Percentiles rank a stretch among this genome's conserved stretches.
These are phyloP conservation scores for Populus deltoides DNA, from an alignment of 345 rosid genomes.

Conservation along the genomic window DNA sequence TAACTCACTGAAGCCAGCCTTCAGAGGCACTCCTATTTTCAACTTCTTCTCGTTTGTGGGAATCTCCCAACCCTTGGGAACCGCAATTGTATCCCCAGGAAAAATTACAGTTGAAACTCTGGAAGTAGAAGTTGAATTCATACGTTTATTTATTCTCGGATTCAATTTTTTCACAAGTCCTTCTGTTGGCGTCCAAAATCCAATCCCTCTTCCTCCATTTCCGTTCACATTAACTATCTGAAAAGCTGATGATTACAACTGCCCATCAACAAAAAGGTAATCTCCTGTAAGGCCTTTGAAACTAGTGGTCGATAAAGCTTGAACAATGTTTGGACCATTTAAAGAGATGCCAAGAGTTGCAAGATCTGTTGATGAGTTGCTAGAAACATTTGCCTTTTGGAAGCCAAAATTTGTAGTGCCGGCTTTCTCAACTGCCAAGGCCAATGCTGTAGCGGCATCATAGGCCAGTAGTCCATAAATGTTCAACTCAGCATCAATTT, in stretches of 20 bases:
- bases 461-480: slow-evolving; percentile 36
- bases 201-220: slow-evolving; percentile 16
- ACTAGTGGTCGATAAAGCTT: slow-evolving; percentile 8
- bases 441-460: slow-evolving; percentile 41
- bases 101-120: slow-evolving; percentile 13
- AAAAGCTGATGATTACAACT: slow-evolving; percentile 25
- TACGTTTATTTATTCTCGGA: not conserved
- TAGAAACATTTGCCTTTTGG: not conserved
- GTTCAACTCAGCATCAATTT: slow-evolving; percentile 15
- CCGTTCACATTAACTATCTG: slow-evolving; percentile 37
- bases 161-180: slow-evolving; percentile 8
- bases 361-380: not conserved
- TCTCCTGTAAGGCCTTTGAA: slow-evolving; percentile 42
- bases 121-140: not conserved
- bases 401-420: not conserved
- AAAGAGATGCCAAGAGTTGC: slow-evolving; percentile 15
- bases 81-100: slow-evolving; percentile 14
- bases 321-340: slow-evolving; percentile 23
- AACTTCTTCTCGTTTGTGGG: slow-evolving; percentile 23
- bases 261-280: slow-evolving; percentile 25
- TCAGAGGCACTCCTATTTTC: slow-evolving; percentile 35
- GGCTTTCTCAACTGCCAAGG: slow-evolving; percentile 32
- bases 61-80: slow-evolving; percentile 27
- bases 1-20: slow-evolving; percentile 31
- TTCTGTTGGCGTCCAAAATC: slow-evolving; percentile 34